Conservation (phyloP, 2,329 filamentous ascomycete species). For the Calonectria pauciramosa region DNA sequence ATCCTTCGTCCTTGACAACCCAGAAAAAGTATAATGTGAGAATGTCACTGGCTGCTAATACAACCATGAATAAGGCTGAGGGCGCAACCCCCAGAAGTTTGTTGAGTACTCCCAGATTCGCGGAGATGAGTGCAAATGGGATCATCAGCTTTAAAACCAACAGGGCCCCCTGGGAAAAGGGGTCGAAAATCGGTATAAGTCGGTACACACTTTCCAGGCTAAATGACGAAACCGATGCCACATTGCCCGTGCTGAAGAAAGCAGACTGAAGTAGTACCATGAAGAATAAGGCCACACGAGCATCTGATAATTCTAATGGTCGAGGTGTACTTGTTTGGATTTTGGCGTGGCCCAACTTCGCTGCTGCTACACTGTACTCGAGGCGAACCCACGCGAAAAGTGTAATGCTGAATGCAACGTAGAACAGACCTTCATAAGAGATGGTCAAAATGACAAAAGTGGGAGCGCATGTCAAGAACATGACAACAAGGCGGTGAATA, state of each 20-base stretch:
- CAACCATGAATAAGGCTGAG: slow-evolving; percentile 92
- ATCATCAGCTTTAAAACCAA: slow-evolving; percentile 92
- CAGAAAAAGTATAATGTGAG: slow-evolving; percentile 98
- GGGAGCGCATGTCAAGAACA: slow-evolving; percentile 94
- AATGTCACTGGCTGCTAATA: slow-evolving; percentile 92
- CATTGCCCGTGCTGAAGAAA: slow-evolving; percentile 97
- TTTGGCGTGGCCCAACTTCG: slow-evolving; percentile 39
- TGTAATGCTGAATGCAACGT: slow-evolving; percentile 87
- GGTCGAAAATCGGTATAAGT: slow-evolving; percentile 92
- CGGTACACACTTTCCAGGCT: slow-evolving; percentile 91
- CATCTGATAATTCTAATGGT: slow-evolving; percentile 83
- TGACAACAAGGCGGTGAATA: slow-evolving; percentile 86
- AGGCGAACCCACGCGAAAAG: slow-evolving; percentile 92
- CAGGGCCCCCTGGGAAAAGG: slow-evolving; percentile 90
- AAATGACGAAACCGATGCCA: slow-evolving; percentile 94
- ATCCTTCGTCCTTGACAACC: slow-evolving; percentile 96
- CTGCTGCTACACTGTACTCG: slow-evolving; percentile 77
- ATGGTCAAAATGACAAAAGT: slow-evolving; percentile 97
- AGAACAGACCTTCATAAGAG: slow-evolving; percentile 97
- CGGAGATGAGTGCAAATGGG: slow-evolving; percentile 92
- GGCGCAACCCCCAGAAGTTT: slow-evolving; percentile 85
- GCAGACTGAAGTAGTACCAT: slow-evolving; percentile 94
- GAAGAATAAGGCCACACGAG: slow-evolving; percentile 93
- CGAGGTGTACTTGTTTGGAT: slow-evolving; percentile 61
- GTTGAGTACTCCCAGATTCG: slow-evolving; percentile 95